Conservation (phyloP, 2,329 filamentous ascomycete species). For the Purpureocillium takamizusanense region DNA sequence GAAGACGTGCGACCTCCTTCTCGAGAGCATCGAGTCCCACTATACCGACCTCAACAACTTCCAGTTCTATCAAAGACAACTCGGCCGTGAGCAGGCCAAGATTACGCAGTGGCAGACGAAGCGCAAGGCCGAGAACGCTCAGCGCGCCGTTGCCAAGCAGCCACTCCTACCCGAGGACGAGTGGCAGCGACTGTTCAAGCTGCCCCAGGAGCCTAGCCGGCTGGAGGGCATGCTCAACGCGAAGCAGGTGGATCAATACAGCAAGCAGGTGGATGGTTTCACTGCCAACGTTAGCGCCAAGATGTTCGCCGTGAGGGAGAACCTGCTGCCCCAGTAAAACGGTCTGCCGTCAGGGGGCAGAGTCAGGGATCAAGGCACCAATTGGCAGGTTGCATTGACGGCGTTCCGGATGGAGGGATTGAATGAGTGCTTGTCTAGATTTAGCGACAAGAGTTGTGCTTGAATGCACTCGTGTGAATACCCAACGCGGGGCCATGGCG, state of each 20-base stretch:
- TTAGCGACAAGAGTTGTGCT: constrained; percentile 17
- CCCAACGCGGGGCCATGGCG: no score
- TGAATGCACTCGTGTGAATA: no score
- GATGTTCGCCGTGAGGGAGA: constrained; percentile 91
- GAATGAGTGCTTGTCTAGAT: constrained; percentile 26
- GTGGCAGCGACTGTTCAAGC: constrained; percentile 97
- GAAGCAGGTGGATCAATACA: constrained; percentile 95
- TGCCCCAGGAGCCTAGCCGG: constrained; percentile 87
- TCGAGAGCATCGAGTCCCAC: constrained; percentile 95
- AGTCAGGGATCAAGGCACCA: constrained; percentile 17
- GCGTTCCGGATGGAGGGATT: constrained; percentile 31
- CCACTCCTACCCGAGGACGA: constrained; percentile 86
- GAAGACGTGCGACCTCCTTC: constrained; percentile 92
- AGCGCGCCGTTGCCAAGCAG: constrained; percentile 79
- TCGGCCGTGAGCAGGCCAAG: constrained; percentile 91
- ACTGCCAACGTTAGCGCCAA: constrained; percentile 85
- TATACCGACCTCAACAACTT: constrained; percentile 99
- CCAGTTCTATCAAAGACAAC: constrained; percentile 88
- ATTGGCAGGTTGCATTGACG: constrained; percentile 29
- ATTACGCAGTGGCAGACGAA: constrained; percentile 95
- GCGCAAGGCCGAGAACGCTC: constrained; percentile 91
- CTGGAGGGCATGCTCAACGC: constrained; percentile 92
- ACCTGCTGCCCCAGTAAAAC: constrained; percentile 48
- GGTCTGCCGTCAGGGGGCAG: background rate
- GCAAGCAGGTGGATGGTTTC: constrained; percentile 93